These are phyloP conservation scores for Priceomyces castillae DNA, from an alignment of 805 yeast species.

Conservation along the genomic window DNA sequence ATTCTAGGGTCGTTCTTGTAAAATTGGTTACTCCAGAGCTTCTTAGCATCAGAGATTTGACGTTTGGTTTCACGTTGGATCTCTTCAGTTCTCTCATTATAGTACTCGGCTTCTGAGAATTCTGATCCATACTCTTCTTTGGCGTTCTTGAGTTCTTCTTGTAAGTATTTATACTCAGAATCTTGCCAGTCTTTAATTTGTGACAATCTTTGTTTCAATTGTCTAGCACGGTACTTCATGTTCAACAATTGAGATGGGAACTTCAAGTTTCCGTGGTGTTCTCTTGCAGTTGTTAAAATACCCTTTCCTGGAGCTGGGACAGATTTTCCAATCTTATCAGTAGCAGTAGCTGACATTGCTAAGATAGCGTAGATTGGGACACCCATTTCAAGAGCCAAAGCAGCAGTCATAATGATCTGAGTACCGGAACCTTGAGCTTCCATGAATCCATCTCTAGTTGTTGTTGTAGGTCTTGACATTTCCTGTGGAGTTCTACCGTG, in stretches of 20 bases:
- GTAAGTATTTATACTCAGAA: slow-evolving; percentile 66
- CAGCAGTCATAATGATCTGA: slow-evolving; percentile 94
- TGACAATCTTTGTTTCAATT: slow-evolving; percentile 69
- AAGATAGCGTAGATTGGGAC: slow-evolving; percentile 96
- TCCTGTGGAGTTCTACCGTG: slow-evolving; percentile 98
- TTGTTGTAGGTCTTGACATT: slow-evolving; percentile 98
- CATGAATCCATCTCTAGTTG: slow-evolving; percentile 97
- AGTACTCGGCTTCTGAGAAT: slow-evolving; percentile 47
- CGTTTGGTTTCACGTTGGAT: slow-evolving; percentile 78
- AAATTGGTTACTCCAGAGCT: slow-evolving; percentile 95
- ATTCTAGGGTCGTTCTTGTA: slow-evolving; percentile 88
- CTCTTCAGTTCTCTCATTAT: slow-evolving; percentile 83
- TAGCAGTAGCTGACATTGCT: slow-evolving; percentile 93
- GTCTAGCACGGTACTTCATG: slow-evolving; percentile 91
- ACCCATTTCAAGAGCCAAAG: slow-evolving; percentile 94
- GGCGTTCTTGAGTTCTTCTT: slow-evolving; percentile 63
- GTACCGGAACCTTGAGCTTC: slow-evolving; percentile 99
- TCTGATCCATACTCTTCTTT: slow-evolving; percentile 52
- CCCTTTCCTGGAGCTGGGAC: slow-evolving; percentile 99
- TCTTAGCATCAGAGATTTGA: slow-evolving; percentile 85
- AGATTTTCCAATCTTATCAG: slow-evolving; percentile 98
- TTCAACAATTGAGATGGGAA: slow-evolving; percentile 79
- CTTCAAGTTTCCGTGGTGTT: slow-evolving; percentile 77
- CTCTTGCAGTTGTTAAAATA: slow-evolving; percentile 96
- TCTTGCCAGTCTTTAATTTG: slow-evolving; percentile 87